Base-by-base conservation (phyloP, 2,329 filamentous ascomycete genomes). In the Cordyceps pruinosa region DNA sequence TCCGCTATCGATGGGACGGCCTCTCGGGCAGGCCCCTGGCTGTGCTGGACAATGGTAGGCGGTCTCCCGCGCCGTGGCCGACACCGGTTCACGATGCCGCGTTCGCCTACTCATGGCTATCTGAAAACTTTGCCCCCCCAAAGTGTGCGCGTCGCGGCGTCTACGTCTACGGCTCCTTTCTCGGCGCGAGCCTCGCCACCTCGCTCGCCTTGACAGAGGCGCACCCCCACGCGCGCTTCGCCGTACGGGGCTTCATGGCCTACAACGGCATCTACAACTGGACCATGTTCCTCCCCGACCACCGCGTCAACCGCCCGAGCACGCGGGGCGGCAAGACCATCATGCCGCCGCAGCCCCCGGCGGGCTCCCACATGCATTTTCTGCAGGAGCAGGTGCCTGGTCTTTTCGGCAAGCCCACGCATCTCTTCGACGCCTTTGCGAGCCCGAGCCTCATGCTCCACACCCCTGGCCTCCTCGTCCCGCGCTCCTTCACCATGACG, bases 211-310 rank as follows among this genome's bases (percentile, higher is more conserved):
- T 87, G 44, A 86, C 82, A 2, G 81, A 85, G 65, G 70, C 76
- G 1, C 72, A 75, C 45, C 62, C 70, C 2, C 70, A 77, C 55
- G 63, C 69, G 15, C 68, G 64, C 32, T 73, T 81, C 64, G 73
- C 72, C 39, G 72, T 86, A 44, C 74, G 79, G 10, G 82, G 82
- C 8, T 67, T 84, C 32, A 69, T 82, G 17, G 75, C 77, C 8
- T 79, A 79, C 67, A 83, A 86, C 61, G 83, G 82, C 42, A 75
- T 86, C 58, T 86, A 83, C 69, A 79, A 86, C 70, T 86, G 83
- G 84, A 83, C 81, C 57, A 79, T 74, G 66, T 81, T 85, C 58
- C 73, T 83, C 12, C 78, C 79, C 0, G 75, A 79, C 60, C 79
- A 84, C 58, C 73, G 72, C 7, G 67, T 76, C 59, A 76, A 81